Conservation (phyloP, 2,329 filamentous ascomycete genomes). For the Venturia oleaginea region DNA sequence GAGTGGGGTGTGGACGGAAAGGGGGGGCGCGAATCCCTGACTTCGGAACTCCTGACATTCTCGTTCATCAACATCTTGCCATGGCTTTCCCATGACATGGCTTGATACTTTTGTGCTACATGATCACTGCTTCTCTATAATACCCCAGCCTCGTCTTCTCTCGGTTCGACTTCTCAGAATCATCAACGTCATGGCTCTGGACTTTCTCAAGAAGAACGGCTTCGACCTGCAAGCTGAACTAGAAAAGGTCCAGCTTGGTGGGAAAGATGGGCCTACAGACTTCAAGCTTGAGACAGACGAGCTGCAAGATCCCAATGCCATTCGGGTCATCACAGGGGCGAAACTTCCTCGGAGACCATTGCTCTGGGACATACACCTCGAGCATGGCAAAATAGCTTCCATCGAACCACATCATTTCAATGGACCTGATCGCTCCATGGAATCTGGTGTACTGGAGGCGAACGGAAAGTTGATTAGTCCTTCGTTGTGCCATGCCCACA, state of each 20-base stretch:
- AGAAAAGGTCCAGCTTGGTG: conserved; percentile 21
- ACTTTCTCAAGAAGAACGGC: conserved; percentile 23
- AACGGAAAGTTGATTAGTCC: conserved; percentile 39
- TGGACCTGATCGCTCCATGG: conserved; percentile 3
- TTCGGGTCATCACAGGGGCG: conserved; percentile 11
- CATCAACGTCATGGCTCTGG: conserved; percentile 20
- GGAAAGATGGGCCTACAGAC: conserved; percentile 1
- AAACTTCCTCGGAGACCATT: conserved; percentile 13
- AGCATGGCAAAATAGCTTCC: conserved; percentile 29
- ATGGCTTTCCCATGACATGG: no score
- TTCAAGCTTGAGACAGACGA: not conserved
- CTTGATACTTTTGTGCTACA: not conserved
- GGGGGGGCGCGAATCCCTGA: no score
- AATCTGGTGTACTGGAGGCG: conserved; percentile 32
- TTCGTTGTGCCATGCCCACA: conserved; percentile 60
- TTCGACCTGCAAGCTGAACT: conserved; percentile 27
- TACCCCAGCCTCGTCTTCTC: not conserved
- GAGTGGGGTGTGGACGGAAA: no score
- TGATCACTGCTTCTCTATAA: not conserved
- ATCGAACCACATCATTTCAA: conserved; percentile 24
- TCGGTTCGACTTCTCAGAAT: not conserved
- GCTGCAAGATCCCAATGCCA: not conserved
- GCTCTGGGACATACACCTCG: conserved; percentile 30
- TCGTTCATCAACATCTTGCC: no score
- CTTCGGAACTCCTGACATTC: no score